These are phyloP conservation scores for Erysiphe neolycopersici DNA, from an alignment of 2,329 filamentous ascomycete genomes.

Conservation along the genomic window DNA sequence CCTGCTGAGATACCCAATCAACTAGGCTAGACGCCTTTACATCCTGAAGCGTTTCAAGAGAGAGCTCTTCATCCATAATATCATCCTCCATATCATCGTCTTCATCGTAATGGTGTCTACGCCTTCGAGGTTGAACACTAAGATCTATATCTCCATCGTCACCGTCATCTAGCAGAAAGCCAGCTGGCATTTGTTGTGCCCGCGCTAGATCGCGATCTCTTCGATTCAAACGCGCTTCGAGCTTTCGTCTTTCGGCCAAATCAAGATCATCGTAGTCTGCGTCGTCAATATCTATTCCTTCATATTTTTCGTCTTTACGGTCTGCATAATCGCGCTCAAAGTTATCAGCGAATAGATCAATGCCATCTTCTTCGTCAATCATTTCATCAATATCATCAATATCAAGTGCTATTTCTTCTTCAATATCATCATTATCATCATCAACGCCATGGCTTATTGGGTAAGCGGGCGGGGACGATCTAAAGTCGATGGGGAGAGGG, in stretches of 20 bases:
- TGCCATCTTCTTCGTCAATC: slow-evolving; percentile 57
- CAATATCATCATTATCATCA: slow-evolving; percentile 42
- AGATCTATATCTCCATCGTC: slow-evolving; percentile 68
- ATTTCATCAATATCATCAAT: slow-evolving; percentile 56
- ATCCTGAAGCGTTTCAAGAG: slow-evolving; percentile 71
- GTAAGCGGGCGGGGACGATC: slow-evolving; percentile 38
- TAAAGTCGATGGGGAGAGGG: slow-evolving; percentile 25
- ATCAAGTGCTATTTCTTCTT: slow-evolving; percentile 44
- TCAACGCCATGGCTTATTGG: slow-evolving; percentile 37
- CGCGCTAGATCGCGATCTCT: slow-evolving; percentile 47
- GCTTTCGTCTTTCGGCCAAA: slow-evolving; percentile 34
- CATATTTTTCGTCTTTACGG: slow-evolving; percentile 42
- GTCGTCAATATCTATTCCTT: slow-evolving; percentile 47
- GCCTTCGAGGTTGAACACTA: slow-evolving; percentile 58
- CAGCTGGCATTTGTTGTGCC: slow-evolving; percentile 38
- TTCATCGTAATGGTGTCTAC: slow-evolving; percentile 80
- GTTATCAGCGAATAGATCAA: slow-evolving; percentile 51
- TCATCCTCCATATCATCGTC: slow-evolving; percentile 81
- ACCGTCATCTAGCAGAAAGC: slow-evolving; percentile 50
- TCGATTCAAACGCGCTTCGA: slow-evolving; percentile 47
- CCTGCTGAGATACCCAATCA: slow-evolving; percentile 78
- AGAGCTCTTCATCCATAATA: slow-evolving; percentile 87
- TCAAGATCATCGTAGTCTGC: slow-evolving; percentile 50
- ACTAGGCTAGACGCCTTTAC: slow-evolving; percentile 82
- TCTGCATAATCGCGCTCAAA: slow-evolving; percentile 45